Base-by-base conservation (phyloP, 2,329 filamentous ascomycete genomes). In the Claviceps monticola region DNA sequence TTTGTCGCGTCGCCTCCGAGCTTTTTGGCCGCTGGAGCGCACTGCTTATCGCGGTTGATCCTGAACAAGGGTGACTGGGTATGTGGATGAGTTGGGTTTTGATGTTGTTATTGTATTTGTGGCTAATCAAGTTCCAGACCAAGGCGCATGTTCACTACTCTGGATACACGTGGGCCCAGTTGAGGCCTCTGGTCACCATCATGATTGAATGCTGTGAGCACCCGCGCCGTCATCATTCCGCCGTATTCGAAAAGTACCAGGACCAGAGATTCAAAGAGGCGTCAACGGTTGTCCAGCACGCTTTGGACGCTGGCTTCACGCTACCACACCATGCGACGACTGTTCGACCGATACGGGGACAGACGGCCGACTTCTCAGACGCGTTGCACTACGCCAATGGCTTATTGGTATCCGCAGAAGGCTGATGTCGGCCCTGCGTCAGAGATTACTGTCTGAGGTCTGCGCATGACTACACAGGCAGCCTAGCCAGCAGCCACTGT, bases 51-150 rank as follows among this genome's bases (percentile, higher is more conserved):
- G 42, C 84, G 91, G 54, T 68, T 91, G 62, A 87, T 98, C 75
- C 73, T 98, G 54, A 82, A 82, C 65, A 96, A 95, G 74, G 93
- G 93, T 56, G 81, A 84, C 57, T 98, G 93, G 93, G 88, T 95
- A 81, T 69, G 86, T 53, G 17, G 14, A 5, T 16, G 16, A 4
- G 16, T 23, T 38, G 16, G 4, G 8, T 38, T 6, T 19, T 3
- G 4, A 21, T 21, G 14, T 23, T 38, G 6, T 13, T 34, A 5
- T n/a, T 37, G 43, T 42, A 34, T 34, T 34, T 34, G 8, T 50
- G 46, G 6, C 53, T 53, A 41, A 54, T 41, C 16, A 3, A 26
- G 26, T 29, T 26, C 38, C 39, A 94, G 88, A 83, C 84, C 54
- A 80, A 81, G 56, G 79, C 84, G 17, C 93, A 98, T 64, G 83